These are phyloP conservation scores for Venustampulla echinocandica DNA, from an alignment of 495 filamentous ascomycete genomes.

Conservation along the genomic window DNA sequence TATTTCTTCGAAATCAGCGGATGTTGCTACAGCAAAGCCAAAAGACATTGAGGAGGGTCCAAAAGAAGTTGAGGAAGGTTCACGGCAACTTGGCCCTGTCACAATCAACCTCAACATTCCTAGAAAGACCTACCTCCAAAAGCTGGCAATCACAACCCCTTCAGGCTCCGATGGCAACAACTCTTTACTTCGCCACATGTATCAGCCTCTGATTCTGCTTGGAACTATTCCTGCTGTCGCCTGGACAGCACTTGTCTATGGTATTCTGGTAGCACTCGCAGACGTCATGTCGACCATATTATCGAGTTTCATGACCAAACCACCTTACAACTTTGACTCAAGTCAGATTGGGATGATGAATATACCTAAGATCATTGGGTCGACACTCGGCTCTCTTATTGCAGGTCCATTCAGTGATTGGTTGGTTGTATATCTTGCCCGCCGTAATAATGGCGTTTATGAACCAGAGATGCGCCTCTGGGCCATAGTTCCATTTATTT, in stretches of 20 bases:
- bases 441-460: conserved; percentile 32
- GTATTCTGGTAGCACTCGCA: conserved; percentile 27
- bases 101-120: too few relatives aligned
- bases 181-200: conserved; percentile 24
- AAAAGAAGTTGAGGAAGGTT: too few relatives aligned
- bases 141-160: conserved; percentile 6
- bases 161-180: too few relatives aligned
- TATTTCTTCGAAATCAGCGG: too few relatives aligned
- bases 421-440: conserved; percentile 30
- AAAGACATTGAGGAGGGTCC: not conserved
- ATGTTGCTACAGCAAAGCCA: too few relatives aligned
- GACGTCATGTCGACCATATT: conserved; percentile 27
- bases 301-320: conserved; percentile 25
- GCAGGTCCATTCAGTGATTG: conserved; percentile 34
- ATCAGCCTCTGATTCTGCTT: conserved; percentile 30
- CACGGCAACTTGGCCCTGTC: too few relatives aligned
- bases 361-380: conserved; percentile 31
- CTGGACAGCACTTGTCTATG: conserved; percentile 32
- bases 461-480: conserved; percentile 36
- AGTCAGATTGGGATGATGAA: conserved; percentile 31
- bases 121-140: conserved; percentile 8
- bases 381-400: conserved; percentile 27
- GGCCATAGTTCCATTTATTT: conserved; percentile 19
- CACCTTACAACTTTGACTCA: conserved; percentile 33
- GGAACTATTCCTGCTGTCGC: conserved; percentile 31